Evolutionary conservation across 495 filamentous ascomycete species (phyloP), one percentile per base, ranked within the genome.

Genomic region (Penicillium maclennaniae): DNA sequence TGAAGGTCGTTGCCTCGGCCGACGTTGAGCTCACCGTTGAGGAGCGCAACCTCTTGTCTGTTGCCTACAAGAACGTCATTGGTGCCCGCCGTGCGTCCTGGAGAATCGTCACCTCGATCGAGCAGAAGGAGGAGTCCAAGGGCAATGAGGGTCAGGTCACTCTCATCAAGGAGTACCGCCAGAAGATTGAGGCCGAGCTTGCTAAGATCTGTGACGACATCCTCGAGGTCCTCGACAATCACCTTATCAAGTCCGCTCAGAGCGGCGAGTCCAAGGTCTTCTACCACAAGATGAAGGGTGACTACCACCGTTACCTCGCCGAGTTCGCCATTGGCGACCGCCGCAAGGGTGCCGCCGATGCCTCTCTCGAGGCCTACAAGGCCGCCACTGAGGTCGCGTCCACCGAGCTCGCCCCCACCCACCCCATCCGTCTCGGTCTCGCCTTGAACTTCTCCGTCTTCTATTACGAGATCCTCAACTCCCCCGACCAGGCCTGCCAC

Each of bases 271-370:
- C 92, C 58, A 97, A 97, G 85, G 93, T 98, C 58, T 98, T 98
- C 80, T 98, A 98, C 82, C 93, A 98, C 88, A 98, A 98, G 87
- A 98, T 98, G 93, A 98, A 97, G 87, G 93, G 93, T 74, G 93
- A 98, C 78, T 98, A 98, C 79, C 95, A 97, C 87, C 92, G 93
- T 70, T 98, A 98, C 71, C 88, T 98, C 40, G 93, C 93, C 67
- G 93, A 98, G 80, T 98, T 98, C 72, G 95, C 93, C 66, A 81
- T 89, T 74, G 93, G 93, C 70, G 93, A 98, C 72, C 91, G 89
- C 78, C 93, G 93, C 80, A 98, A 97, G 87, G 83, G 83, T 72
- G 92, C 95, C 56, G 93, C 93, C 70, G 91, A 92, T 71, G 87
- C 90, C 74, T 96, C 93, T 43, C 89, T 96, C 64, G 93, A 97